Percentiles rank a stretch among this genome's conserved stretches.
phyloP scores from a whole-genome alignment of 257 asterid genomes.

The Eustoma russellianum region DNA sequence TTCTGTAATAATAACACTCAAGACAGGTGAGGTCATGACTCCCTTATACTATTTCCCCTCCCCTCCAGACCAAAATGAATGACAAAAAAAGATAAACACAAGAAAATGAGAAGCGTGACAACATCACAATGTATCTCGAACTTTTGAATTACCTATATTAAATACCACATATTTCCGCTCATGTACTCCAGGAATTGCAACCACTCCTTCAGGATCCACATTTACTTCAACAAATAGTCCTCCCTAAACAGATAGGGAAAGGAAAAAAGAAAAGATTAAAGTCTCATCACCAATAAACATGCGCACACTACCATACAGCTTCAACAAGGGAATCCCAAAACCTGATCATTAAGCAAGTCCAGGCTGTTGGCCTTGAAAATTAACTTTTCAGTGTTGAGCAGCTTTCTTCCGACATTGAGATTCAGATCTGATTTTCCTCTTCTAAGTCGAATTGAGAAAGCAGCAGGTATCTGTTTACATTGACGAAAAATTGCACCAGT shows the following conservation, averaged over 20 bases:
- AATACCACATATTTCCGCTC: slow-evolving; percentile 46
- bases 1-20: background rate
- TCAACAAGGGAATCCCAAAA: slow-evolving; percentile 7
- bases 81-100: background rate
- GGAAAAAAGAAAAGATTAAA: background rate
- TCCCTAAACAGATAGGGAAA: slow-evolving; percentile 27
- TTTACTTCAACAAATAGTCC: slow-evolving; percentile 43
- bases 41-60: background rate
- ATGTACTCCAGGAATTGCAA: slow-evolving; percentile 52
- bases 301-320: slow-evolving; percentile 2
- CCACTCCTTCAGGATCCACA: slow-evolving; percentile 73
- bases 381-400: slow-evolving; percentile 79
- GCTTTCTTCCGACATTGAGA: slow-evolving; percentile 49
- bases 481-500: slow-evolving; percentile 8
- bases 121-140: slow-evolving; percentile 1
- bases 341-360: slow-evolving; percentile 31
- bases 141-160: slow-evolving; percentile 46
- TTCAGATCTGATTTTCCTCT: slow-evolving; percentile 38
- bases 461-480: slow-evolving; percentile 63
- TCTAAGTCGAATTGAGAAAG: slow-evolving; percentile 58
- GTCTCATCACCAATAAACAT: background rate
- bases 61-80: background rate
- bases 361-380: slow-evolving; percentile 47
- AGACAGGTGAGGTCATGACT: background rate
- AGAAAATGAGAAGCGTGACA: background rate